A percentile compares a stretch with the other conserved stretches of the same genome.
phyloP scores from a whole-genome alignment of 2,329 filamentous ascomycete genomes.

The Cercospora sp. region DNA sequence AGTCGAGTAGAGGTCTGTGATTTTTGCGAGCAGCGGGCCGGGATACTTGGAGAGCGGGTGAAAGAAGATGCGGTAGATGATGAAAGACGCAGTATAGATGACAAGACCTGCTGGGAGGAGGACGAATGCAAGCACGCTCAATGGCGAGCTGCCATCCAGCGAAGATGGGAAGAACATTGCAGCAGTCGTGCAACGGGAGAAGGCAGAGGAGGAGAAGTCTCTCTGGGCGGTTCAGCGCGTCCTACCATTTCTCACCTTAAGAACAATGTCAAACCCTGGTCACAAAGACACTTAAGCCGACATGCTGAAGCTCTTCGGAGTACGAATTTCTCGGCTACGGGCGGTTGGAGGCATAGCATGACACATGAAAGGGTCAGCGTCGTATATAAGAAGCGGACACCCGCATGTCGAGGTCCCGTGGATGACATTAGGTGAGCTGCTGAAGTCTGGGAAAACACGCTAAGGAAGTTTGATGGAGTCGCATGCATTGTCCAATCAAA shows the following conservation, averaged over 20 bases:
- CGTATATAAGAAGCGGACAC: not conserved
- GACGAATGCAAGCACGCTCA: conserved; percentile 9
- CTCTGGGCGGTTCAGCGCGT: not conserved
- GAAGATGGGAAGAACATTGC: conserved; percentile 4
- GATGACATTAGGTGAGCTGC: not conserved
- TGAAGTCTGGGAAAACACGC: not conserved
- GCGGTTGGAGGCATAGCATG: conserved; percentile 6
- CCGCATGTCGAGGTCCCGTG: not conserved
- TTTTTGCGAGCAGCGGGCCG: conserved; percentile 41
- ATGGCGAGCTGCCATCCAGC: conserved; percentile 2
- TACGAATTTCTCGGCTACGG: not conserved
- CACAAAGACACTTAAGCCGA: conserved; percentile 13
- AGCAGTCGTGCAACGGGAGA: not conserved
- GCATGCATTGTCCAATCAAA: conserved; percentile 3
- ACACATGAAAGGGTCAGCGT: conserved; percentile 5
- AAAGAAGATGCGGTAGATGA: conserved; percentile 44
- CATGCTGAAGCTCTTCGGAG: not conserved
- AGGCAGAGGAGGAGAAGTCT: not conserved
- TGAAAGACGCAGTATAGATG: conserved; percentile 15
- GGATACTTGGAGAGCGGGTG: conserved; percentile 48
- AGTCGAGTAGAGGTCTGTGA: conserved; percentile 34
- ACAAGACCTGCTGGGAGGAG: conserved; percentile 16
- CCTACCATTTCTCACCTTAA: conserved; percentile 3
- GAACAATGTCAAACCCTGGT: conserved; percentile 8
- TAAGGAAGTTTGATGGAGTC: not conserved